Base-by-base conservation (phyloP, 169 alveolate genomes). In the Plasmodium coatneyi region DNA sequence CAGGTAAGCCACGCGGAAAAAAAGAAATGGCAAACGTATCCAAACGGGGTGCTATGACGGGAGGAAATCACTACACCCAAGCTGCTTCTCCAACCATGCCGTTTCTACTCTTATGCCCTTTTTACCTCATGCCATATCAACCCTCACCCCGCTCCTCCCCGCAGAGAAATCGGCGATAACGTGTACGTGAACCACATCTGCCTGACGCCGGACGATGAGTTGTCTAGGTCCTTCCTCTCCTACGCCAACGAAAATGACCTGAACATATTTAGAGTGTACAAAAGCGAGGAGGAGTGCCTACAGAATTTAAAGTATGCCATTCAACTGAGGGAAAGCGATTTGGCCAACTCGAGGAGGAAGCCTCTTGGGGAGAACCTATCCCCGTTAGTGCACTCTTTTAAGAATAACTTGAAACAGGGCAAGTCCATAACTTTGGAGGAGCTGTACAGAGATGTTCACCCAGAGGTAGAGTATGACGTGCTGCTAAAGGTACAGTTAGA, bases 101-200 rank as follows among this genome's bases (percentile, higher is more conserved):
- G 12, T 16, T 32, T 76, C 0, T 30, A 34, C 43, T 3, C 39
- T 3, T 3, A 32, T 32, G 39, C 39, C 1, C 1, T 32, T 32
- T 32, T 32, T 32, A 32, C 39, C 39, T 32, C 39, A 32, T 32
- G 39, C 39, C 39, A 32, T 32, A 1, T 32, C 3, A 1, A 32
- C 39, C 39, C 39, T 32, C 39, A 34, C 5, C 22, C 22, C 46
- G 25, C 5, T 76, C 39, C 54, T 66, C 83, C 71, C 43, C 34
- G 34, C 78, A 89, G 94, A 25, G 82, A 89, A 60, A 34, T 89
- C 41, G 81, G 34, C 16, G 83, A 79, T 10, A 36, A 30, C 6
- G 49, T 89, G 19, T 89, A 79, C 54, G 70, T 89, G 49, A 89
- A 89, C 52, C 94, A 89, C 39, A 80, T 89, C 25, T 89, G 94